A percentile compares a stretch with the other conserved stretches of the same genome.
phyloP scores from a whole-genome alignment of 306 rosid species.

The Phaseolus lunatus region DNA sequence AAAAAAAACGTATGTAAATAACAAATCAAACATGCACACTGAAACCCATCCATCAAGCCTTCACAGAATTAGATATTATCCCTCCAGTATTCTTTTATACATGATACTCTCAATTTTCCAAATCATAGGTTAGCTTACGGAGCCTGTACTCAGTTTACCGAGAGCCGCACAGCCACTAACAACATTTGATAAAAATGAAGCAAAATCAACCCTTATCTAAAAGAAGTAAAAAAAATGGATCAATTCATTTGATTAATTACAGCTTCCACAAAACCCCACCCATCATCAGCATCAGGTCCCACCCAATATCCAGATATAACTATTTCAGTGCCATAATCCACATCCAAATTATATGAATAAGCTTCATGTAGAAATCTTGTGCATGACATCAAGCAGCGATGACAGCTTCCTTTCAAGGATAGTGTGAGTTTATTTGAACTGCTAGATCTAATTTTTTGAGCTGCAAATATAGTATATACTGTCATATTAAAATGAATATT shows the following conservation, averaged over 20 bases:
- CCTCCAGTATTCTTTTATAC: constrained; percentile 5
- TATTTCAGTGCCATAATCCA: constrained; percentile 49
- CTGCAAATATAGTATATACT: constrained; percentile 64
- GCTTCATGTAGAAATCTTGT: constrained; percentile 48
- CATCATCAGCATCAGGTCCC: constrained; percentile 94
- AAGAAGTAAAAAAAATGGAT: constrained; percentile 31
- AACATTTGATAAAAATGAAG: constrained; percentile 4
- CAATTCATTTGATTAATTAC: constrained; percentile 59
- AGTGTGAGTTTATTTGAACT: constrained; percentile 39
- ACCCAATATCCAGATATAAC: constrained; percentile 88
- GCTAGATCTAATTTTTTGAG: constrained; percentile 50
- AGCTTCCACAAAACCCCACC: constrained; percentile 92
- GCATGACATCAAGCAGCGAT: constrained; percentile 39
- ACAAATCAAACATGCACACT: not conserved
- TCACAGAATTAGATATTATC: constrained; percentile 15
- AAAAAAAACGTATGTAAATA: constrained; percentile 14
- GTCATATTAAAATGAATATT: constrained; percentile 38
- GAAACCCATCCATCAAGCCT: constrained; percentile 1
- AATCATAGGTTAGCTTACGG: constrained; percentile 18
- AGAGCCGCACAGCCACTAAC: constrained; percentile 23
- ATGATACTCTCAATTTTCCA: not conserved
- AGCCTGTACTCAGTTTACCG: constrained; percentile 28
- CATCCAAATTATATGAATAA: constrained; percentile 47
- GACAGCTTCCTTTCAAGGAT: constrained; percentile 45
- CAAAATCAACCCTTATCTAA: constrained; percentile 42